These are phyloP conservation scores for Fusarium cicatricum DNA, from an alignment of 2,329 filamentous ascomycete genomes.

Conservation along the genomic window DNA sequence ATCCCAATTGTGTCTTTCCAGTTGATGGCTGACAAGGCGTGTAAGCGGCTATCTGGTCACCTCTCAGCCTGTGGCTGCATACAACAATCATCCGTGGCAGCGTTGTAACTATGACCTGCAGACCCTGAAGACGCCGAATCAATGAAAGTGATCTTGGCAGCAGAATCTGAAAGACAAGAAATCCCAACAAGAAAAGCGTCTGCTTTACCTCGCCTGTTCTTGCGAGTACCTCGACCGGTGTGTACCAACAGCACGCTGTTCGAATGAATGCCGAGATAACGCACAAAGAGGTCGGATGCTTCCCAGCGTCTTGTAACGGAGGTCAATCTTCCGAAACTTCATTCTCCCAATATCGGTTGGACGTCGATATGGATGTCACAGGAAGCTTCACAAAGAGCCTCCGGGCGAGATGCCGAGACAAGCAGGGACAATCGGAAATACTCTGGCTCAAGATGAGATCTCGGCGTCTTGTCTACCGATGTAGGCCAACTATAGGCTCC, in stretches of 20 bases:
- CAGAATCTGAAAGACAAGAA: conserved; percentile 1
- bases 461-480: too few relatives aligned
- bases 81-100: neutral
- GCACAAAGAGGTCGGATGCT: neutral
- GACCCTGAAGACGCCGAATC: too few relatives aligned
- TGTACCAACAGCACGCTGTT: conserved; percentile 5
- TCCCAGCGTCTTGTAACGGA: neutral
- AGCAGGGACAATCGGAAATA: conserved; percentile 16
- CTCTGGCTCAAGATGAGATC: conserved; percentile 8
- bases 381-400: conserved; percentile 1
- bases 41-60: conserved; percentile 15
- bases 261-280: conserved; percentile 20
- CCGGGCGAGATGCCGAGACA: conserved; percentile 11
- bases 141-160: neutral
- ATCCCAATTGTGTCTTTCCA: conserved; percentile 22
- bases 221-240: conserved; percentile 9
- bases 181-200: too few relatives aligned
- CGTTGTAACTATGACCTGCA: too few relatives aligned
- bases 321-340: neutral
- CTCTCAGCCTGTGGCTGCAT: conserved; percentile 5
- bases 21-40: neutral
- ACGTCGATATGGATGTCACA: conserved; percentile 8
- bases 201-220: conserved; percentile 14
- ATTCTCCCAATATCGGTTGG: neutral
- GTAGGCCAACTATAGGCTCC: too few relatives aligned